These are phyloP conservation scores for Trichoderma koningiopsis DNA, from an alignment of 2,329 filamentous ascomycete genomes.

Conservation along the genomic window DNA sequence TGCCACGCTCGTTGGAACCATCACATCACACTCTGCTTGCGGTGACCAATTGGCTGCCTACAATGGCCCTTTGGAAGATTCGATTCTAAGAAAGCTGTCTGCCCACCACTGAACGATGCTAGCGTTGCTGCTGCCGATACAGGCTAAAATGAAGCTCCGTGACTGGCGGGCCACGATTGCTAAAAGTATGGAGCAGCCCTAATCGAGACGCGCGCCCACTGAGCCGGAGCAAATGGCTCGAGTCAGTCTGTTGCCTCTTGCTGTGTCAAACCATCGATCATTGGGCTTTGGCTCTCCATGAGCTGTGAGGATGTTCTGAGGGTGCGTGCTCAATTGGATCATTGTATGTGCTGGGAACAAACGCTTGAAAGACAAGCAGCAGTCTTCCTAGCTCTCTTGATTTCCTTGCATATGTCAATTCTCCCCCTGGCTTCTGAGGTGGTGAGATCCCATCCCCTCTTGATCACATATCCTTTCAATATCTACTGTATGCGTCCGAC, in stretches of 20 bases:
- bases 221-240: background rate
- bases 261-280: background rate
- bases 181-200: slow-evolving; percentile 15
- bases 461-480: background rate
- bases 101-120: background rate
- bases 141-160: slow-evolving; percentile 9
- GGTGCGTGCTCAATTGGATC: background rate
- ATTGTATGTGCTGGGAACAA: background rate
- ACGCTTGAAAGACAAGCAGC: background rate
- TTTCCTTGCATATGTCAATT: background rate
- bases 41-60: slow-evolving; percentile 15
- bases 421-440: background rate
- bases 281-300: background rate
- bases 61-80: background rate
- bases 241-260: background rate
- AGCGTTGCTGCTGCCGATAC: slow-evolving; percentile 13
- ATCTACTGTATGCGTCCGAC: background rate
- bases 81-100: background rate
- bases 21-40: background rate
- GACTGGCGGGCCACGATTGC: slow-evolving; percentile 1
- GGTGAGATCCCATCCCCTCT: background rate
- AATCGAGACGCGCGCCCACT: background rate
- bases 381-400: background rate
- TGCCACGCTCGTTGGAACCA: background rate
- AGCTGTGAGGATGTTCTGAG: background rate